Evolutionary conservation across 331 rosid species (phyloP), one percentile per base, ranked within the genome.

Genomic region (Acacia pycnantha): DNA sequence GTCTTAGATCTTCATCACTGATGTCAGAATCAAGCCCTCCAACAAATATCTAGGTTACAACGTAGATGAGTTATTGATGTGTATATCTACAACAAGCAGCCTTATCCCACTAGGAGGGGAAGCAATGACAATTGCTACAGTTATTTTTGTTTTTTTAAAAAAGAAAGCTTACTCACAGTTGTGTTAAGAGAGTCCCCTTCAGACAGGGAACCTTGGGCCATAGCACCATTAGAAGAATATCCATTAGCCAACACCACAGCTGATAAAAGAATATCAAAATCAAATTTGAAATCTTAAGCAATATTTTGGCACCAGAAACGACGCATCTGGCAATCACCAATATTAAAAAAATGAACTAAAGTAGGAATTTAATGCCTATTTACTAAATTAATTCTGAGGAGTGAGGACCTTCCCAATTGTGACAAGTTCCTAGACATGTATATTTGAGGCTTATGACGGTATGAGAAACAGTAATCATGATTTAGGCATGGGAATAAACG

Each of bases 11-110:
- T 80, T 91, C 93, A 80, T 90, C 96, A 66, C 74, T 83, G 77
- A 88, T 87, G 77, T 91, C 96, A 69, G 96, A 88, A 84, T 89
- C 96, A 56, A 91, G 93, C 77, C 96, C 96, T 33, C 96, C 96
- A 78, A 91, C 93, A 82, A 91, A 91, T 78, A 91, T 89, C 93
- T 91, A 37, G 1, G 75, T 46, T 62, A 64, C 43, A 14, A 2
- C 54, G 58, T 73, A 11, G 9, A 74, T 8, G 48, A 50, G 51
- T 85, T 65, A 83, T 70, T 35, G 54, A 79, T 65, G 33, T 11
- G 50, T 1, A 22, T 11, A 54, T 19, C 9, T 19, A 54, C 27
- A 58, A 56, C 64, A 9, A 56, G 0, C 22, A 58, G 65, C 6
- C 64, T n/a, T n/a, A 56, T 56, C 64, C 64, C 64, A n/a, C 24